Conservation (phyloP, 2,329 filamentous ascomycete species). For the Chaetothyriales sp. region DNA sequence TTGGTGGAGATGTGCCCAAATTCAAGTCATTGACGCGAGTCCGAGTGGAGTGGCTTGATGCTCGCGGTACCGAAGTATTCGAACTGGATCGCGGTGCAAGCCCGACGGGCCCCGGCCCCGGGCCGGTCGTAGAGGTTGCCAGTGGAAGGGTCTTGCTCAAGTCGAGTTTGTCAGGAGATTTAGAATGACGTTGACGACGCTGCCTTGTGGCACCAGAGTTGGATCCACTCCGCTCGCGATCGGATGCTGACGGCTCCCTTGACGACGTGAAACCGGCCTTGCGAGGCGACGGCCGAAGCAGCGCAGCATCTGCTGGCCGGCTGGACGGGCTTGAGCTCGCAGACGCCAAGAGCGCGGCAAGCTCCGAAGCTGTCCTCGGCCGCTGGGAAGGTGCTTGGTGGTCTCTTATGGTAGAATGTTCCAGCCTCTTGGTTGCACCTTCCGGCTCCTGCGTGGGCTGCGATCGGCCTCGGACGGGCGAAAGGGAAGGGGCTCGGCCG, state of each 20-base stretch:
- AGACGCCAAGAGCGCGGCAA: slow-evolving; percentile 11
- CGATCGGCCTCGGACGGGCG: not conserved
- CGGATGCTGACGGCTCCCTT: not conserved
- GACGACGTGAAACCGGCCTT: not conserved
- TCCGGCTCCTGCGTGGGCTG: not conserved
- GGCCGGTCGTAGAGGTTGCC: not conserved
- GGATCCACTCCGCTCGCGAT: not conserved
- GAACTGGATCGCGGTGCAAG: not conserved
- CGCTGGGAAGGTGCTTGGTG: not conserved
- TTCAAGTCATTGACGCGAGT: not conserved
- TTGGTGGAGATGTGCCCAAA: not conserved
- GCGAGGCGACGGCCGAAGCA: not conserved
- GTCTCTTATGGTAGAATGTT: not conserved
- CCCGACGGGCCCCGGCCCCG: not conserved
- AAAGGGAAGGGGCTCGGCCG: not conserved
- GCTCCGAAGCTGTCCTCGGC: slow-evolving; percentile 12
- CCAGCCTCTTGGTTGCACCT: not conserved
- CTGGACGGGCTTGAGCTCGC: slow-evolving; percentile 11
- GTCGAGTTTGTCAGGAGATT: not conserved
- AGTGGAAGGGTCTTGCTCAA: not conserved
- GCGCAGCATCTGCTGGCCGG: slow-evolving; percentile 2
- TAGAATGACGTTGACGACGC: not conserved
- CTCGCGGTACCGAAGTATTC: not conserved
- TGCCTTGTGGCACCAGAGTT: not conserved
- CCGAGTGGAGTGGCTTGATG: not conserved